Percentiles rank a stretch among this genome's conserved stretches.
Evolutionary conservation across 805 yeast species (phyloP).

Genomic region (Candida pini): DNA sequence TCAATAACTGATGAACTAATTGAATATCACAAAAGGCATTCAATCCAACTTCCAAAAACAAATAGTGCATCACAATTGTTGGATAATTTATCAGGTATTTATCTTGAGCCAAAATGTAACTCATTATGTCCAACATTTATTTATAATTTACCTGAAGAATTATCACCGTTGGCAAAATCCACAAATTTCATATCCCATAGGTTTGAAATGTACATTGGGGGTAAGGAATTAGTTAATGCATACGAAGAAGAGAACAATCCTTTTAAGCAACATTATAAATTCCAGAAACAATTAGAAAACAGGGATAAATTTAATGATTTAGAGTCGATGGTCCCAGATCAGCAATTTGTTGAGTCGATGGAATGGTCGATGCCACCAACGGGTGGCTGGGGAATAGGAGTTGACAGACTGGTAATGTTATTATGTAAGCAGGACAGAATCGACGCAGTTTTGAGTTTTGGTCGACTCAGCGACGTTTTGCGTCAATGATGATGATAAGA

Average conservation of each 20-base stretch:
- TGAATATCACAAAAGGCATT: slow-evolving; percentile 33
- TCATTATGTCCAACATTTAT: slow-evolving; percentile 59
- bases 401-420: slow-evolving; percentile 83
- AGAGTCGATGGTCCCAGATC: slow-evolving; percentile 69
- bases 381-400: slow-evolving; percentile 97
- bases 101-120: slow-evolving; percentile 65
- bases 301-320: slow-evolving; percentile 45
- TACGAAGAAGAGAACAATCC: slow-evolving; percentile 97
- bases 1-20: slow-evolving; percentile 36
- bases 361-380: slow-evolving; percentile 96
- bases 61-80: slow-evolving; percentile 54
- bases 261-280: slow-evolving; percentile 57
- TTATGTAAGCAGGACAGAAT: slow-evolving; percentile 61
- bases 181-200: slow-evolving; percentile 52
- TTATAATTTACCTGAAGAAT: slow-evolving; percentile 72
- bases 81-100: slow-evolving; percentile 56
- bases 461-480: slow-evolving; percentile 63
- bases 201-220: slow-evolving; percentile 78
- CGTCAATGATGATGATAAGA: too few species aligned
- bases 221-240: slow-evolving; percentile 83
- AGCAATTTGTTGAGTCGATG: slow-evolving; percentile 66
- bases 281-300: slow-evolving; percentile 48
- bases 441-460: slow-evolving; percentile 71
- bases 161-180: slow-evolving; percentile 89
- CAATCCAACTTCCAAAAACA: slow-evolving; percentile 31